phyloP scores from a whole-genome alignment of 2,329 filamentous ascomycete genomes.

The Sarocladium brachiariae region DNA sequence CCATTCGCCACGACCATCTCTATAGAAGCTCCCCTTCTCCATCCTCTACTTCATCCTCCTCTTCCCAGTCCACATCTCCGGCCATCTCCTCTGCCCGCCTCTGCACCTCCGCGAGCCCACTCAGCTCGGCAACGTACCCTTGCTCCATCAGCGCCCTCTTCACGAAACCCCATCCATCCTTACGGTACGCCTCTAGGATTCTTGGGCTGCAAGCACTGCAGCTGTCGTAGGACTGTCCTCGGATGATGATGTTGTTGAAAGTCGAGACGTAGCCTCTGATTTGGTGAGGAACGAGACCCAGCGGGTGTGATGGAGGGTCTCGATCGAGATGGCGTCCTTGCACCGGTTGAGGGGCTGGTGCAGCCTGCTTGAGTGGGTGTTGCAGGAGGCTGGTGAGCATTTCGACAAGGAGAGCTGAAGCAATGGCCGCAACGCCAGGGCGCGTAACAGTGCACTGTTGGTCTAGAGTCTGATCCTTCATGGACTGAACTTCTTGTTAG shows the following conservation, averaged over 20 bases:
- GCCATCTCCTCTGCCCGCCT: constrained; percentile 45
- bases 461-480: constrained; percentile 91
- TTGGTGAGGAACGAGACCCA: constrained; percentile 71
- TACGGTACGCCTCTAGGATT: constrained; percentile 60
- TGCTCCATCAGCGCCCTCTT: constrained; percentile 66
- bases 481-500: constrained; percentile 51
- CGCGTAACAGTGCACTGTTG: constrained; percentile 97
- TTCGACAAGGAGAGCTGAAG: constrained; percentile 85
- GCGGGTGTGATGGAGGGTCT: constrained; percentile 51
- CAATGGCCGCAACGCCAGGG: constrained; percentile 85
- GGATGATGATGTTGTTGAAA: constrained; percentile 68
- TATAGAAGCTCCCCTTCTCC: constrained; percentile 46
- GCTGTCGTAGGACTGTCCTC: constrained; percentile 68
- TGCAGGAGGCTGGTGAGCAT: constrained; percentile 82
- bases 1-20: background rate
- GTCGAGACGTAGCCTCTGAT: constrained; percentile 70
- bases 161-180: constrained; percentile 69
- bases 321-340: constrained; percentile 39
- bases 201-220: constrained; percentile 73
- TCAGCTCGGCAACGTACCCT: constrained; percentile 72
- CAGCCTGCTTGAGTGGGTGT: constrained; percentile 65
- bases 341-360: constrained; percentile 46
- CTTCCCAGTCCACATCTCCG: constrained; percentile 53
- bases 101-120: constrained; percentile 67
- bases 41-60: constrained; percentile 41